Base-by-base conservation (phyloP, 169 alveolate genomes). In the Cryptosporidium meleagridis region DNA sequence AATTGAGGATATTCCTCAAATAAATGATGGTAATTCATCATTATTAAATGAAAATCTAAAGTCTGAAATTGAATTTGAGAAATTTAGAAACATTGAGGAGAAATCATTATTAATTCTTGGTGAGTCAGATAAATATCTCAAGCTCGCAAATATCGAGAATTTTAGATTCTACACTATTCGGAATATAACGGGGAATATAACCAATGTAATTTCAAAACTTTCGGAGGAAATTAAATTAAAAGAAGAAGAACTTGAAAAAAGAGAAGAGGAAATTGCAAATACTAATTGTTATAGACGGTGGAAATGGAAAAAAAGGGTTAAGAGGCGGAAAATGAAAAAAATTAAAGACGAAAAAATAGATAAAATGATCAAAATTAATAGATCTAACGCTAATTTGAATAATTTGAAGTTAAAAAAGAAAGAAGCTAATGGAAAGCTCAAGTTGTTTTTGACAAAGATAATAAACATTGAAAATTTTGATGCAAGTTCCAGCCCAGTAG, bases 241-340 rank as follows among this genome's bases (percentile, higher is more conserved):
- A 23, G 80, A 62, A 44, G 45, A 39, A 61, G 67, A 80, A 23
- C 29, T 80, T 0, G 89, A 80, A 53, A 65, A 45, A 62, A 62
- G 41, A 65, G 89, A 80, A 33, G 75, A 59, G 33, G 45, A 61
- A 1, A 59, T 80, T 14, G 89, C 89, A 33, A 62, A 59, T 45
- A 62, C 89, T 18, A 80, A 80, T 62, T 80, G 89, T 65, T 80
- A 26, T 53, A 80, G 89, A 80, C 89, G 75, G 8, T 62, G 75
- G 75, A 80, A 26, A 29, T 80, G 89, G 89, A 80, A 59, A 41
- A 80, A 73, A 62, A 59, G 89, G 29, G 48, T 65, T 44, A 80
- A 80, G 59, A 80, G 33, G 23, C 69, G 89, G 44, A 59, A 75
- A 21, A 75, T 48, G 58, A 75, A 62, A 52, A 80, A 37, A 10